These are phyloP conservation scores for Chenopodium quinoa DNA, from an alignment of 148 eudicot genomes.

Conservation along the genomic window DNA sequence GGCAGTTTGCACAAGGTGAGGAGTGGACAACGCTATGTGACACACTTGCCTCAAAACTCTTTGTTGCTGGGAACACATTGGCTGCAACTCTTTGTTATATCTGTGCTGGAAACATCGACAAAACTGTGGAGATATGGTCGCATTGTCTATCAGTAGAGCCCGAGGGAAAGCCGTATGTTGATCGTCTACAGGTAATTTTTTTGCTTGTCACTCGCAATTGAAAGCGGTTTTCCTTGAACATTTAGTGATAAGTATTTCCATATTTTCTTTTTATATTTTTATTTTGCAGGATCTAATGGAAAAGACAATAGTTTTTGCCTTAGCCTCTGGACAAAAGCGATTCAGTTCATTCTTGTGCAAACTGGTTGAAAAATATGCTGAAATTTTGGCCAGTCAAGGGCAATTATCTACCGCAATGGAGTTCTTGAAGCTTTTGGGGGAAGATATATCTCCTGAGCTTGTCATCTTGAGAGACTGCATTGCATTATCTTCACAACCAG, in stretches of 20 bases:
- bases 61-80: constrained; percentile 66
- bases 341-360: constrained; percentile 87
- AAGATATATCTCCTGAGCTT: constrained; percentile 87
- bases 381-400: constrained; percentile 98
- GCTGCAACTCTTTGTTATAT: constrained; percentile 93
- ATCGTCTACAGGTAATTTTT: constrained; percentile 72
- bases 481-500: constrained; percentile 63
- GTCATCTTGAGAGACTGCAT: constrained; percentile 81
- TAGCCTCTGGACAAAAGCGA: constrained; percentile 89
- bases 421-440: constrained; percentile 81
- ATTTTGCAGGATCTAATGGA: constrained; percentile 86
- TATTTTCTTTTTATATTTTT: not conserved
- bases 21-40: constrained; percentile 89
- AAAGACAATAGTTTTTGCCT: constrained; percentile 86
- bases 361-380: constrained; percentile 93
- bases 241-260: not conserved
- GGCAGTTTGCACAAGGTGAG: constrained; percentile 84
- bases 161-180: constrained; percentile 78
- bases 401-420: constrained; percentile 89
- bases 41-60: constrained; percentile 83
- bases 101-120: constrained; percentile 95
- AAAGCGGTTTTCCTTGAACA: not conserved
- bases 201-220: constrained; percentile 1
- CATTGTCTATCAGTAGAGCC: constrained; percentile 51
- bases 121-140: constrained; percentile 93